These are phyloP conservation scores for Cerioporus squamosus DNA, from an alignment of 1,284 basidiomycete species.

Conservation along the genomic window DNA sequence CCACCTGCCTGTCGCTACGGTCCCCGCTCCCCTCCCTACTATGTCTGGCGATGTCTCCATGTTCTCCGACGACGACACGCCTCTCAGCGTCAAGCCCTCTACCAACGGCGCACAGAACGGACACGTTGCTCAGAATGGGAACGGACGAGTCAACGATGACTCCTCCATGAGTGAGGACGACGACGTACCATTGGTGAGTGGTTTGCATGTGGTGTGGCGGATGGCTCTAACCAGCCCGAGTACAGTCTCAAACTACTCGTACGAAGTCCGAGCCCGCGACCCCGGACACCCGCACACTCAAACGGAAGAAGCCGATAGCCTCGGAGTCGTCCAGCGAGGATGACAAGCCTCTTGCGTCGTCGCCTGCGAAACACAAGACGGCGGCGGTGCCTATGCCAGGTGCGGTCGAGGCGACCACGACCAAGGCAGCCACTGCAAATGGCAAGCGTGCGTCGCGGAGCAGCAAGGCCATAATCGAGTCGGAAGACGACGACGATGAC, in stretches of 20 bases:
- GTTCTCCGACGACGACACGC: conserved; percentile 71
- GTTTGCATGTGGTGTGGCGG: not conserved
- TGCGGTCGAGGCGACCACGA: conserved; percentile 42
- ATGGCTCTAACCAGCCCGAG: conserved; percentile 32
- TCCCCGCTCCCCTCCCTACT: conserved; percentile 10
- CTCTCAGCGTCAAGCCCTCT: conserved; percentile 51
- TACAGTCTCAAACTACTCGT: conserved; percentile 44
- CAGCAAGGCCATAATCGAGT: conserved; percentile 35
- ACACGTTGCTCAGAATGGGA: conserved; percentile 48
- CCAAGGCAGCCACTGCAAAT: conserved; percentile 33
- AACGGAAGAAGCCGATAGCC: conserved; percentile 60
- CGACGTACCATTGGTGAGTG: conserved; percentile 71
- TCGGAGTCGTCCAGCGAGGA: conserved; percentile 68
- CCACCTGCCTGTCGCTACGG: conserved; percentile 21
- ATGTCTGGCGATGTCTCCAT: conserved; percentile 55
- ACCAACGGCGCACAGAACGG: conserved; percentile 30
- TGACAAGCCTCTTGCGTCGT: conserved; percentile 72
- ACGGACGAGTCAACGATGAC: conserved; percentile 45
- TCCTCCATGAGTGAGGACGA: conserved; percentile 67
- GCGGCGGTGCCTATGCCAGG: conserved; percentile 48
- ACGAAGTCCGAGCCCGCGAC: conserved; percentile 50
- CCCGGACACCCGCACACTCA: conserved; percentile 48
- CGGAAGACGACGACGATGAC: conserved; percentile 37
- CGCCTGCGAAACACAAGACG: conserved; percentile 58
- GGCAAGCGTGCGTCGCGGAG: conserved; percentile 39